phyloP scores from a whole-genome alignment of 208 protist species.

The Herpetomonas samuelpessoai region DNA sequence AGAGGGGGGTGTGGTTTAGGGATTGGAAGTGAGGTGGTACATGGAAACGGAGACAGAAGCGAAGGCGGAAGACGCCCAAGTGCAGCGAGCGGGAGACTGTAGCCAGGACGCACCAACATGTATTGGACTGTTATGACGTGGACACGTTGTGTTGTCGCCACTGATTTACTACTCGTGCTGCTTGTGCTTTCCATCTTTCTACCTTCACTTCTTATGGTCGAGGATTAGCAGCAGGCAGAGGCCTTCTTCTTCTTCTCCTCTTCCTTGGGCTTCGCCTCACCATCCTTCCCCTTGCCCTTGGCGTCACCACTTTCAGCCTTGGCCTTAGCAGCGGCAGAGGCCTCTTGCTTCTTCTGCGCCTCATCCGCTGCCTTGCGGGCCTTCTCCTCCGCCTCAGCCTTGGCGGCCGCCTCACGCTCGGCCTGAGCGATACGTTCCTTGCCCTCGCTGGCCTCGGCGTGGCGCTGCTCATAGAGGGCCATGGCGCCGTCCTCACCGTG shows the following conservation, averaged over 20 bases:
- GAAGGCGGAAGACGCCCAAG: too few relatives aligned
- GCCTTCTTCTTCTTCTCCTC: slow-evolving; percentile 41
- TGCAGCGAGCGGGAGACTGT: too few relatives aligned
- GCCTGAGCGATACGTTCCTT: slow-evolving; percentile 20
- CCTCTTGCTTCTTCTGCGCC: slow-evolving; percentile 13
- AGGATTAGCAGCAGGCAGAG: slow-evolving; percentile 39
- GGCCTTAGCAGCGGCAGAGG: slow-evolving; percentile 11
- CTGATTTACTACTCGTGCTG: background rate
- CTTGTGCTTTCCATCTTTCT: slow-evolving; percentile 19
- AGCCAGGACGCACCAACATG: too few relatives aligned
- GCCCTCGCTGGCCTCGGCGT: slow-evolving; percentile 27
- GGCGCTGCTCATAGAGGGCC: slow-evolving; percentile 50
- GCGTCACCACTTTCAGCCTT: slow-evolving; percentile 3
- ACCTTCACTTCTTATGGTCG: slow-evolving; percentile 14
- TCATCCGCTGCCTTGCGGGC: slow-evolving; percentile 7
- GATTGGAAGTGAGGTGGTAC: too few relatives aligned
- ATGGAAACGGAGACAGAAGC: too few relatives aligned
- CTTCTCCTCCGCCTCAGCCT: slow-evolving; percentile 6
- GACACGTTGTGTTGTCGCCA: too few relatives aligned
- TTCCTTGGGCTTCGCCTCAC: background rate
- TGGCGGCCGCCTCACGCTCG: slow-evolving; percentile 10
- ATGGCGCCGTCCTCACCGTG: slow-evolving; percentile 63
- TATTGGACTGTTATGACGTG: too few relatives aligned
- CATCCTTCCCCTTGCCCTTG: background rate
- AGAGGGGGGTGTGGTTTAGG: too few relatives aligned